phyloP scores from a whole-genome alignment of 2,329 filamentous ascomycete genomes.

The Tolypocladium cylindrosporum region DNA sequence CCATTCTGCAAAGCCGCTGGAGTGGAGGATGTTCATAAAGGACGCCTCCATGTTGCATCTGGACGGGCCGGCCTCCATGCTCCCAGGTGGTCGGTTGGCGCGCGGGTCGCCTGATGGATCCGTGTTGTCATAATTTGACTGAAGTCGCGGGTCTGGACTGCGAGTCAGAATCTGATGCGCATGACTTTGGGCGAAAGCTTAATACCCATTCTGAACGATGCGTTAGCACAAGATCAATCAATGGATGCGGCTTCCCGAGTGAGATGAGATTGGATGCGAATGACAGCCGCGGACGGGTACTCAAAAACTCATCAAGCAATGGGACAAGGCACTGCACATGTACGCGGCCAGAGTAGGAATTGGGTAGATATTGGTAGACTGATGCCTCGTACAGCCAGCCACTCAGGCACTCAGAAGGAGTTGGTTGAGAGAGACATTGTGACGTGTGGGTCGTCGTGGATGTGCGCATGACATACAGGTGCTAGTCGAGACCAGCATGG shows the following conservation, averaged over 20 bases:
- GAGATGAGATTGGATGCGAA: too few relatives aligned
- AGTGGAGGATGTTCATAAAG: constrained; percentile 4
- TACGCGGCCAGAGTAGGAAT: not conserved
- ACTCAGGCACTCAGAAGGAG: not conserved
- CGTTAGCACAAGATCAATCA: not conserved
- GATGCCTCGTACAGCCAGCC: not conserved
- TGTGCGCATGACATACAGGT: not conserved
- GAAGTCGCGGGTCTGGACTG: not conserved
- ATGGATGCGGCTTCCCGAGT: not conserved
- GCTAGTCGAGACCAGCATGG: not conserved
- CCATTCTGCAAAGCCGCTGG: constrained; percentile 6
- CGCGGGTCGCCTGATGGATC: not conserved
- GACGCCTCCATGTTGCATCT: constrained; percentile 7
- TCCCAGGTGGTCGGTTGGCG: constrained; percentile 1
- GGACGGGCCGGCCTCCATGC: constrained; percentile 4
- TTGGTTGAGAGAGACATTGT: not conserved
- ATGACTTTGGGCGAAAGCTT: not conserved
- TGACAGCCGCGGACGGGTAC: too few relatives aligned
- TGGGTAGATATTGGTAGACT: not conserved
- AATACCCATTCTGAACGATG: not conserved
- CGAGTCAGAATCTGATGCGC: not conserved
- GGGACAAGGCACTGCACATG: not conserved
- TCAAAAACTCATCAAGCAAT: not conserved
- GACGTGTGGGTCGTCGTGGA: not conserved
- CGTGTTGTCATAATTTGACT: not conserved